Evolutionary conservation across 148 eudicot species (phyloP).

Genomic region (Rheum nobile): DNA sequence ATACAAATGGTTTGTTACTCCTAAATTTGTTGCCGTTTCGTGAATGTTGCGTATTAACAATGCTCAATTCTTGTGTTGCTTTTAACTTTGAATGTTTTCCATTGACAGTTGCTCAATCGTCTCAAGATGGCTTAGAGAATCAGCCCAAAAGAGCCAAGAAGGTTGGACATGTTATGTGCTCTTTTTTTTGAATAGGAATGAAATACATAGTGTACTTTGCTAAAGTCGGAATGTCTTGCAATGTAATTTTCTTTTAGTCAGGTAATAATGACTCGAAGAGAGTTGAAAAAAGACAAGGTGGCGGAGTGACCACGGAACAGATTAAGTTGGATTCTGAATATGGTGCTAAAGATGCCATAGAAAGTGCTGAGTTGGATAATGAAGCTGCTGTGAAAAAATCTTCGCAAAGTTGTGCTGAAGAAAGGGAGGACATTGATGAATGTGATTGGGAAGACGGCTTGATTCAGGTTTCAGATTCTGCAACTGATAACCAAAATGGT

Average conservation of each 20-base stretch:
- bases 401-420: slow-evolving; percentile 9
- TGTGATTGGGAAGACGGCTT: slow-evolving; percentile 81
- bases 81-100: background rate
- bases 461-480: slow-evolving; percentile 19
- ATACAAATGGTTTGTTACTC: background rate
- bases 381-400: slow-evolving; percentile 10
- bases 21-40: background rate
- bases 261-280: slow-evolving; percentile 11
- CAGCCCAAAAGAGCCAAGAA: background rate
- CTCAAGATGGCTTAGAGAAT: background rate
- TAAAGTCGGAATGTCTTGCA: background rate
- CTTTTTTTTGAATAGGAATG: background rate
- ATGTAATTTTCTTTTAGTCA: slow-evolving; percentile 8
- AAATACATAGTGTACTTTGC: background rate
- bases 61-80: background rate
- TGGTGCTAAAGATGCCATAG: slow-evolving; percentile 12
- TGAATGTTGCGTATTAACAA: background rate
- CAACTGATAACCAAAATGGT: slow-evolving; percentile 10
- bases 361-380: background rate
- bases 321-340: slow-evolving; percentile 11
- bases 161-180: background rate
- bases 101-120: background rate
- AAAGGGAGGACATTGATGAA: slow-evolving; percentile 34
- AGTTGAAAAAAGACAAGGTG: slow-evolving; percentile 11
- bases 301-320: background rate